Evolutionary conservation across 345 rosid genomes (phyloP), one percentile per base, ranked within the genome.

Genomic region (Kernera saxatilis): DNA sequence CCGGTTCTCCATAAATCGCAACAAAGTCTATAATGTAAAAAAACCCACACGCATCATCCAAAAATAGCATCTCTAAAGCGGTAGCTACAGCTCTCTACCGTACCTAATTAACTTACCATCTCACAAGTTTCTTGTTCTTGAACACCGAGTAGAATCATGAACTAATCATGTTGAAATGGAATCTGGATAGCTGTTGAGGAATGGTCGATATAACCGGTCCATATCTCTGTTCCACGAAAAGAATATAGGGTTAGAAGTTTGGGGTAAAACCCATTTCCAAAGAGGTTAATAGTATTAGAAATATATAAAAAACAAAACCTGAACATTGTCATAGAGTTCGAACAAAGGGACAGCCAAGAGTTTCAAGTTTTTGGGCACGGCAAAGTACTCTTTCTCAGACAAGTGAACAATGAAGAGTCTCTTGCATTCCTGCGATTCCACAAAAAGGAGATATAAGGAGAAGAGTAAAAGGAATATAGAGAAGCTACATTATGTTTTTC

Each of bases 171-270:
- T 88, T 90, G 86, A 93, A 90, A 79, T 88, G 97, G 83, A 90
- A 90, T 82, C 98, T 90, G 37, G 98, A 93, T 55, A 93, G 97
- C 82, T 93, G 98, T 81, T 90, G 97, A 37, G 98, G 98, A 77
- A 93, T 93, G 78, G 97, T 90, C 26, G 97, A 93, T 73, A 90
- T 93, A 23, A 93, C 96, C 0, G 97, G 97, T 50, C 98, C 98
- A 25, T 90, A 93, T 80, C 96, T 90, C 97, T 92, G 87, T 84
- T 58, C 40, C 45, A 79, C 2, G 14, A 19, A 54, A 54, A 0
- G 2, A 33, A 25, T 30, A 37, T 4, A 26, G 1, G 15, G 2
- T 70, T 13, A 64, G 10, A 48, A 36, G 6, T 56, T 54, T 27
- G 45, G 14, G n/a, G 19, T 29, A 19, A 53, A 29, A 62, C 29